Evolutionary conservation across 140 eudicot genomes (phyloP), one percentile per base, ranked within the genome.

Genomic region (Bidens hawaiensis): DNA sequence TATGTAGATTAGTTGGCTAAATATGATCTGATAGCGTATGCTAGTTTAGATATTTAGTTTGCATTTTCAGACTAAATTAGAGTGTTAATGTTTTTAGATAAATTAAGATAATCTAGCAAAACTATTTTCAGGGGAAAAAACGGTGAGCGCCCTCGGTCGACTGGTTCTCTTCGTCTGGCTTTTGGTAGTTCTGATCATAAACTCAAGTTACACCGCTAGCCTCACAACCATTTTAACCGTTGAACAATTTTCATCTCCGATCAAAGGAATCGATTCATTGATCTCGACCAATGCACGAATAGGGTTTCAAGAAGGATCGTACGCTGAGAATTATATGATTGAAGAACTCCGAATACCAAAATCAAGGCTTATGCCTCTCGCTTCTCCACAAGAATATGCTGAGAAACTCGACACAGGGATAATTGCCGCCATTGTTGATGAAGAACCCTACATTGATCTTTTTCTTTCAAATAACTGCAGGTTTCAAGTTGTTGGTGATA

Each of bases 191-290:
- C 55, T 85, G 19, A 85, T 85, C 13, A 65, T 85, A 49, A 85
- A 60, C 65, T 82, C 89, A 9, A 85, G 95, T 75, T 85, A 85
- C 78, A 85, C 95, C 1, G 95, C 95, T 10, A 79, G 90, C 71
- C 62, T 85, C 68, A 82, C 95, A 25, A 82, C 95, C 1, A 85
- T 86, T 62, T 81, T 86, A 58, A 86, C 95, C 0, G 95, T 83
- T 18, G 87, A 86, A 69, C 95, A 77, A 72, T 78, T 86, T 24
- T 74, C 83, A 2, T 76, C 95, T 1, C 70, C 90, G 4, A 75
- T 86, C 21, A 75, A 52, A 72, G 95, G 95, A 51, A 79, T 86
- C 15, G 90, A 86, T 9, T 71, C 83, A 13, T 48, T 86, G 62
- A 70, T 72, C 46, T 40, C 70, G 17, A 76, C 78, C 57, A 66